Evolutionary conservation across 2,329 filamentous ascomycete species (phyloP).

Genomic region (Diplodia seriata): DNA sequence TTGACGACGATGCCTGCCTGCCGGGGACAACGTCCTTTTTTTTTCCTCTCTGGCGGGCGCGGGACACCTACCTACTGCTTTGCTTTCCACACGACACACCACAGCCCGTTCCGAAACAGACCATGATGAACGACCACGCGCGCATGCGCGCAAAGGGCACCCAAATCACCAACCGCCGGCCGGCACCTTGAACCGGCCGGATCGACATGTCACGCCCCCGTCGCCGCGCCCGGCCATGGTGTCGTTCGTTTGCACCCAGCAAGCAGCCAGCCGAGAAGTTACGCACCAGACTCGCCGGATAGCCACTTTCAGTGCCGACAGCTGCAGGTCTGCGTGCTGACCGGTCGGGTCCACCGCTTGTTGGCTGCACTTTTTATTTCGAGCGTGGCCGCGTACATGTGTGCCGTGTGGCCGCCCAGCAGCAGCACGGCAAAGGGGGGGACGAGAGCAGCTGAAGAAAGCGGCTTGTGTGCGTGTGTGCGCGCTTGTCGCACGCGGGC

Average conservation of each 20-base stretch:
- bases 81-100: background rate
- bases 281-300: slow-evolving; percentile 14
- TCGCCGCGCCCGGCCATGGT: background rate
- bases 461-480: background rate
- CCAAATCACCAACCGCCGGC: background rate
- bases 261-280: slow-evolving; percentile 17
- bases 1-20: slow-evolving; percentile 14
- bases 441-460: background rate
- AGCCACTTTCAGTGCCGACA: background rate
- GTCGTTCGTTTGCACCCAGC: slow-evolving; percentile 7
- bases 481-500: slow-evolving; percentile 17
- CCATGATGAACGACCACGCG: background rate
- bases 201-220: background rate
- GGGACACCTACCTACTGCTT: background rate
- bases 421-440: slow-evolving; percentile 6
- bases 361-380: too few relatives aligned
- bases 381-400: background rate
- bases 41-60: background rate
- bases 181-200: background rate
- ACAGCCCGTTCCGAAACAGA: background rate
- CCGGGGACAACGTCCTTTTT: slow-evolving; percentile 2
- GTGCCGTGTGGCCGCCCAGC: too few relatives aligned
- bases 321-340: background rate
- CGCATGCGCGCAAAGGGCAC: background rate
- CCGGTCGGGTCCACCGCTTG: slow-evolving; percentile 6